phyloP scores from a whole-genome alignment of 306 rosid genomes.

The Rubus idaeus region DNA sequence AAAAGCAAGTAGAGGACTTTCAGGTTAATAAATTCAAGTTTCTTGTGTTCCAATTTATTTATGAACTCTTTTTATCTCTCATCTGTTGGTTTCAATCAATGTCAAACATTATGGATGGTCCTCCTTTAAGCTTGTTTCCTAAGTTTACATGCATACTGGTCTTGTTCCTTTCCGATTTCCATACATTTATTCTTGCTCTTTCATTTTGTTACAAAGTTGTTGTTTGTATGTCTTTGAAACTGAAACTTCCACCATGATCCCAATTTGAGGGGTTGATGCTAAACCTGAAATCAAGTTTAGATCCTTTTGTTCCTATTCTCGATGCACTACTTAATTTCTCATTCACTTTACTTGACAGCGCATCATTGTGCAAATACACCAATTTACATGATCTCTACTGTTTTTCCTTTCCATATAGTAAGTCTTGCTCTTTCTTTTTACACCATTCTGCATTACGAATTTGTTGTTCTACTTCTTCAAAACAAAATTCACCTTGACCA shows the following conservation, averaged over 20 bases:
- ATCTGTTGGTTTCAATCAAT: neutral
- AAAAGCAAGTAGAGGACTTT: conserved; percentile 72
- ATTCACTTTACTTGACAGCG: neutral
- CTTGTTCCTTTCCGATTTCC: neutral
- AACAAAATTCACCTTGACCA: neutral
- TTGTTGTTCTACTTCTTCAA: neutral
- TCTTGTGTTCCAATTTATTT: neutral
- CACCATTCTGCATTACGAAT: neutral
- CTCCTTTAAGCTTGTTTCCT: neutral
- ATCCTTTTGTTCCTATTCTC: neutral
- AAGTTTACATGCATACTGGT: neutral
- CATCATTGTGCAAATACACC: neutral
- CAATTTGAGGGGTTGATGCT: neutral
- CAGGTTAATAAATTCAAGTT: conserved; percentile 49
- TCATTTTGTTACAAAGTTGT: neutral
- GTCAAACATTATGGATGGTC: neutral
- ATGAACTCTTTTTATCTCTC: neutral
- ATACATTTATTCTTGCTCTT: neutral
- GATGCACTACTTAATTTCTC: neutral
- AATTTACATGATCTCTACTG: neutral
- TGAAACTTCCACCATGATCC: neutral
- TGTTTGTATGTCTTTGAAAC: neutral
- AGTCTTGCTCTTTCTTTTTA: neutral
- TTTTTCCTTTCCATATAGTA: neutral
- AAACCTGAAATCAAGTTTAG: neutral